phyloP scores from a whole-genome alignment of 1,284 basidiomycete genomes.

The Amylostereum chailletii region DNA sequence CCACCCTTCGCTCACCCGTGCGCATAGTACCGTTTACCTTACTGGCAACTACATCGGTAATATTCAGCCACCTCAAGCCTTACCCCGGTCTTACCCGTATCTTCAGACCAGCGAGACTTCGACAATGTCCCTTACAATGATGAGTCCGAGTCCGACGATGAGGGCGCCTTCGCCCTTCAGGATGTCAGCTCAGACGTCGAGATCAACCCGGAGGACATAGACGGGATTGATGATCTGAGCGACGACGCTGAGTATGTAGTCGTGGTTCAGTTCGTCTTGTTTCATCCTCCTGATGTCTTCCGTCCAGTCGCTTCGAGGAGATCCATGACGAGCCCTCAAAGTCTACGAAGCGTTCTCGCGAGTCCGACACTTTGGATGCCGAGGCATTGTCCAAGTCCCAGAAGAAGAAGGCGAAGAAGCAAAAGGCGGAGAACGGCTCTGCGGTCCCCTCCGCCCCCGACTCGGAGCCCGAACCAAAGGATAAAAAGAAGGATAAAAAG shows the following conservation, averaged over 20 bases:
- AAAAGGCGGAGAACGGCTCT: constrained; percentile 55
- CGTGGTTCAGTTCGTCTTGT: not conserved
- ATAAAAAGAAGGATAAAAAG: constrained; percentile 34
- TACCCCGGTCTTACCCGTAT: constrained; percentile 4
- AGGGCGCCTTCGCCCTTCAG: constrained; percentile 52
- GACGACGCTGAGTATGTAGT: constrained; percentile 23
- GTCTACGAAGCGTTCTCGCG: constrained; percentile 54
- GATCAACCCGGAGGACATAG: constrained; percentile 45
- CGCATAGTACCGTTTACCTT: constrained; percentile 67
- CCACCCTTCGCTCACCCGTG: not conserved
- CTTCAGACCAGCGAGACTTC: constrained; percentile 37
- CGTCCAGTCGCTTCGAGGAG: constrained; percentile 54
- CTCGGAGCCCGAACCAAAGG: constrained; percentile 21
- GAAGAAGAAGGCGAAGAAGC: constrained; percentile 72
- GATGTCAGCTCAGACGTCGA: constrained; percentile 77
- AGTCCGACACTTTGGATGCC: constrained; percentile 37
- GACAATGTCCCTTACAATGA: constrained; percentile 42
- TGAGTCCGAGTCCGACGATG: constrained; percentile 34
- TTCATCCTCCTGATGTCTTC: not conserved
- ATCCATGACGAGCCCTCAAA: constrained; percentile 28
- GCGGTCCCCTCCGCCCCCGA: constrained; percentile 35
- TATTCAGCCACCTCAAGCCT: not conserved
- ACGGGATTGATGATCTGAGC: constrained; percentile 43
- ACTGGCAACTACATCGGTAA: constrained; percentile 86
- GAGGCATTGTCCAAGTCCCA: constrained; percentile 45